Evolutionary conservation across 441 rosid species (phyloP), one percentile per base, ranked within the genome.

Genomic region (Brassica hybrid): DNA sequence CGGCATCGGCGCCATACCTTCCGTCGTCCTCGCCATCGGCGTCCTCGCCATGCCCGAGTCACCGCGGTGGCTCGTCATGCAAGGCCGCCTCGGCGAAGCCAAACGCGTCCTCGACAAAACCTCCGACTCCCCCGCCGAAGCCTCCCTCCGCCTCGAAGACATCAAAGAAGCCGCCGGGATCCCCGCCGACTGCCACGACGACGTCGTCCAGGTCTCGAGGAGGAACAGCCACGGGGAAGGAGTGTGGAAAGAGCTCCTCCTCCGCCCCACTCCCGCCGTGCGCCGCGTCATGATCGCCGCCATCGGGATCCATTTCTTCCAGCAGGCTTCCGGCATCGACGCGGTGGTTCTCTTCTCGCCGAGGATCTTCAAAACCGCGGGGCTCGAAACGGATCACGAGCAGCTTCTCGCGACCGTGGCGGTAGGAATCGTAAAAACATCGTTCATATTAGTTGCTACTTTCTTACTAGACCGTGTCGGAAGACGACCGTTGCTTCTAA

Each of bases 1-100:
- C 27, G 97, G 97, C n/a, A 10, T 88, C 38, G 92, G 94, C 1
- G 91, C 89, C 6, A 0, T 92, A 14, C 94, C 98, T 0, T 85
- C 98, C 0, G 83, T 90, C 5, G 0, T 88, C 6, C 77, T 93
- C n/a, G 92, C 83, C 0, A 0, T 87, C 6, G 83, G 76, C 1
- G 90, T 90, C 85, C 90, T 80, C n/a, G 78, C 72, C 1, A 80
- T 80, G 83, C 83, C 83, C 30, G 83, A 80, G n/a, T 80, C 83
- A 0, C 97, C 98, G 0, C 89, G 98, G 60, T 93, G 98, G 98
- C 85, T 93, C 7, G 91, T 93, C 16, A 79, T 91, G 84, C 98
- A 91, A 72, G 98, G 97, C 18, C 87, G 92, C 30, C 89, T 94
- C 4, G 91, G 91, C 0, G 96, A 90, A 0, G 98, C 97, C 54